These are phyloP conservation scores for Plasmodium gonderi DNA, from an alignment of 169 alveolate genomes.

Conservation along the genomic window DNA sequence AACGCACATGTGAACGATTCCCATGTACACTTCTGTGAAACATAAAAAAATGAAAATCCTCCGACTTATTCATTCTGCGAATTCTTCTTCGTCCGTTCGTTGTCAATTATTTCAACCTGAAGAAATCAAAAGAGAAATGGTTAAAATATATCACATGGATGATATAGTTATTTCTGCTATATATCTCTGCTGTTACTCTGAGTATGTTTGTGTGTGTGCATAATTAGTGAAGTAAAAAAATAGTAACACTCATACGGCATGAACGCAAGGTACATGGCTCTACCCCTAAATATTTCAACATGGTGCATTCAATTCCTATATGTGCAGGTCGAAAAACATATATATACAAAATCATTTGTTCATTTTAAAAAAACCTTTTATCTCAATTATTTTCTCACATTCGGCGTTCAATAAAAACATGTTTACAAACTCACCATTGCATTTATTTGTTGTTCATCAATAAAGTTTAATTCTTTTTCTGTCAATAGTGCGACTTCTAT, in stretches of 20 bases:
- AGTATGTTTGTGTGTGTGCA: too few relatives aligned
- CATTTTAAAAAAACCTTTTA: too few relatives aligned
- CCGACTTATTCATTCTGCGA: conserved; percentile 30
- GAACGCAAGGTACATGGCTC: not conserved
- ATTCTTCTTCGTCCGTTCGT: conserved; percentile 54
- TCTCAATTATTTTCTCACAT: not conserved
- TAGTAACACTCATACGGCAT: not conserved
- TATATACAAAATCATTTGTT: too few relatives aligned
- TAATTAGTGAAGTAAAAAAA: not conserved
- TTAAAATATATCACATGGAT: not conserved
- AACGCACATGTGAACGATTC: not conserved
- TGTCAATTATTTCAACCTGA: conserved; percentile 70
- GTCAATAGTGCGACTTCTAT: conserved; percentile 89
- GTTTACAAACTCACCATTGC: conserved; percentile 55
- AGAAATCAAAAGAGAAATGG: not conserved
- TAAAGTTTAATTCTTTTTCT: conserved; percentile 80
- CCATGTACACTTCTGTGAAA: conserved; percentile 2
- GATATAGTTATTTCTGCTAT: not conserved
- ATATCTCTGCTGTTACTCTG: too few relatives aligned
- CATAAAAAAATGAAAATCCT: conserved; percentile 30
- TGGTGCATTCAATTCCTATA: too few relatives aligned
- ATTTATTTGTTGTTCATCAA: conserved; percentile 78
- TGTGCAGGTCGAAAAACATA: too few relatives aligned
- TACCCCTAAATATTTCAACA: too few relatives aligned
- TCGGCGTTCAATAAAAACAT: not conserved